Percentiles rank a stretch among this genome's conserved stretches.
These are phyloP conservation scores for Boehmeria nivea DNA, from an alignment of 306 rosid species.

Conservation along the genomic window DNA sequence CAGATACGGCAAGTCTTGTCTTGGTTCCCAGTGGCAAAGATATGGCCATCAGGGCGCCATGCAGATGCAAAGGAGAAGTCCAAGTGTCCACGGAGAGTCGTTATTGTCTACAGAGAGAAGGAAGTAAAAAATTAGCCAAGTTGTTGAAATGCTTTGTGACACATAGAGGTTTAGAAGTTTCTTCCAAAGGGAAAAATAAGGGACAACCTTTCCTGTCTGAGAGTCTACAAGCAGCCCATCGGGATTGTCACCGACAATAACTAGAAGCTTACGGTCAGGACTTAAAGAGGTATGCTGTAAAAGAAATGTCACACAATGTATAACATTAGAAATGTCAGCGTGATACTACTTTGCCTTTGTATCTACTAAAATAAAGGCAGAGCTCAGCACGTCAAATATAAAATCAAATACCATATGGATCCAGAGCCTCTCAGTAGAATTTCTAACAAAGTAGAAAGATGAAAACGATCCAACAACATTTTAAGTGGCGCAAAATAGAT, in stretches of 20 bases:
- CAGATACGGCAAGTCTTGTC: slow-evolving; percentile 40
- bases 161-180: background rate
- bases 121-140: background rate
- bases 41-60: slow-evolving; percentile 29
- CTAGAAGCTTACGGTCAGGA: slow-evolving; percentile 18
- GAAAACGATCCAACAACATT: too few relatives aligned
- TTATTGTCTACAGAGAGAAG: slow-evolving; percentile 15
- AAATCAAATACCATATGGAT: too few relatives aligned
- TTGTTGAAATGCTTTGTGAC: too few relatives aligned
- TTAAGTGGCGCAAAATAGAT: too few relatives aligned
- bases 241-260: slow-evolving; percentile 31
- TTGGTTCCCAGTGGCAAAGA: slow-evolving; percentile 36
- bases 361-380: background rate
- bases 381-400: background rate
- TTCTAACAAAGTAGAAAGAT: too few relatives aligned
- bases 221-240: slow-evolving; percentile 29
- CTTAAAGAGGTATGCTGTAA: slow-evolving; percentile 32
- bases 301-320: background rate
- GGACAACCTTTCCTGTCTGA: slow-evolving; percentile 24
- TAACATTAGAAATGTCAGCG: background rate
- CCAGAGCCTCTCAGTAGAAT: too few relatives aligned
- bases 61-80: slow-evolving; percentile 36
- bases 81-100: slow-evolving; percentile 24
- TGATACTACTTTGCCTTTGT: background rate
- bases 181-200: background rate